Percentiles rank a stretch among this genome's conserved stretches.
These are phyloP conservation scores for Inga laurina DNA, from an alignment of 306 rosid species.

Conservation along the genomic window DNA sequence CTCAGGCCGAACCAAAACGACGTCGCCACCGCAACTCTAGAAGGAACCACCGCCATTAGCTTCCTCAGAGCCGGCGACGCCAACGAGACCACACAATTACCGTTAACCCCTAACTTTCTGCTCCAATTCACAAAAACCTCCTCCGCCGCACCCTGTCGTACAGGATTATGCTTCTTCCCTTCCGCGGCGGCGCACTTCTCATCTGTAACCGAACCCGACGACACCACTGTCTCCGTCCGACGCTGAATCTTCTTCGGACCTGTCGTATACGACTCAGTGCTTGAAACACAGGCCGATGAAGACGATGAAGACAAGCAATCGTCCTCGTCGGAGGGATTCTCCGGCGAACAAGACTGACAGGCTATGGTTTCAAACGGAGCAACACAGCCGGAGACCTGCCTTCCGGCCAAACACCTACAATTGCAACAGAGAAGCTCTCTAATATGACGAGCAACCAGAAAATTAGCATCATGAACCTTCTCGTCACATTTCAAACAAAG, in stretches of 20 bases:
- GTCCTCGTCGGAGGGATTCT: not conserved
- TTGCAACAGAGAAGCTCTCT: slow-evolving; percentile 31
- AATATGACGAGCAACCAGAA: slow-evolving; percentile 49
- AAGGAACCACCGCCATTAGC: slow-evolving; percentile 41
- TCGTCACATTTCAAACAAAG: slow-evolving; percentile 42
- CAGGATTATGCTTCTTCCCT: not conserved
- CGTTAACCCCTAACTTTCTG: slow-evolving; percentile 29
- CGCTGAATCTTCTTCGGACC: not conserved
- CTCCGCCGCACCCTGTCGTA: not conserved
- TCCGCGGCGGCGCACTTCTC: not conserved
- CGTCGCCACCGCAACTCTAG: slow-evolving; percentile 56
- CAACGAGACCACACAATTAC: not conserved
- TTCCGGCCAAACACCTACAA: slow-evolving; percentile 31
- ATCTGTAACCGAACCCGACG: slow-evolving; percentile 24
- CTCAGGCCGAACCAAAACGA: slow-evolving; percentile 72
- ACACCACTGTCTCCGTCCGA: not conserved
- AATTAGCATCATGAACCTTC: slow-evolving; percentile 41
- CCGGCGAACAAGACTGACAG: slow-evolving; percentile 40
- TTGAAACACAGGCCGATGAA: slow-evolving; percentile 25
- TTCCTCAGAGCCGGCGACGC: slow-evolving; percentile 29
- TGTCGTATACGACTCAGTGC: slow-evolving; percentile 28
- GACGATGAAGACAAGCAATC: slow-evolving; percentile 21
- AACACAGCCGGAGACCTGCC: slow-evolving; percentile 14
- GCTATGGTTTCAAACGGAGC: not conserved
- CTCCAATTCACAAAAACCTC: slow-evolving; percentile 44